phyloP scores from a whole-genome alignment of 2,329 filamentous ascomycete species.

The Pseudocercospora pini-densiflorae region DNA sequence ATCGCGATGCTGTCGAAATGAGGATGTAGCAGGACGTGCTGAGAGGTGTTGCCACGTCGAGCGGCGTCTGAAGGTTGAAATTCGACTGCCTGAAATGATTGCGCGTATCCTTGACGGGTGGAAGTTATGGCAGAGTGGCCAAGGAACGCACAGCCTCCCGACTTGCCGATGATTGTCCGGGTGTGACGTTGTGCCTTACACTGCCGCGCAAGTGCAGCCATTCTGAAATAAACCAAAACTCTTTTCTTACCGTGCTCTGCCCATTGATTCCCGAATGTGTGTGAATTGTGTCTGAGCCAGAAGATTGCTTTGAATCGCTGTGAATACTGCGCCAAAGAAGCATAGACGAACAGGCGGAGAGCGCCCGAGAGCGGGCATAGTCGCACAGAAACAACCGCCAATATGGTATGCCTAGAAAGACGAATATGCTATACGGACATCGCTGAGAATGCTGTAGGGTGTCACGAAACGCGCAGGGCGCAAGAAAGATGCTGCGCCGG shows the following conservation, averaged over 20 bases:
- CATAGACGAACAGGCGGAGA: conserved; percentile 1
- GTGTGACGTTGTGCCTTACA: conserved; percentile 2
- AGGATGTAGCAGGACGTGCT: neutral
- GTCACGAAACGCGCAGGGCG: conserved; percentile 63
- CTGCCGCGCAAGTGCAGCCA: conserved; percentile 2
- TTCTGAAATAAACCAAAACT: conserved; percentile 4
- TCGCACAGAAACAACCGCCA: neutral
- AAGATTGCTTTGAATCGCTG: neutral
- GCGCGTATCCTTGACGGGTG: conserved; percentile 1
- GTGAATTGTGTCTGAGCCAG: neutral
- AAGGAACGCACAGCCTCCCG: neutral
- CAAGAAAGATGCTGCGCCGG: conserved; percentile 57
- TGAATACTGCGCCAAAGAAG: neutral
- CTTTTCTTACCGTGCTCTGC: neutral
- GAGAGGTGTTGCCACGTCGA: neutral
- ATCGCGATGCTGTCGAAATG: neutral
- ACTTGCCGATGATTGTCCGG: neutral
- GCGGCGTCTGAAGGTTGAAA: neutral
- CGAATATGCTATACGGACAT: neutral
- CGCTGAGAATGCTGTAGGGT: conserved; percentile 45
- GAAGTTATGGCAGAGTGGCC: neutral
- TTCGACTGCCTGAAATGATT: conserved; percentile 1
- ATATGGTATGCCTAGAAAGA: conserved; percentile 1
- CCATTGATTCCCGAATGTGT: neutral
- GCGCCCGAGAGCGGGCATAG: neutral